Evolutionary conservation across 805 yeast species (phyloP).

Genomic region (Yarrowia sp.): DNA sequence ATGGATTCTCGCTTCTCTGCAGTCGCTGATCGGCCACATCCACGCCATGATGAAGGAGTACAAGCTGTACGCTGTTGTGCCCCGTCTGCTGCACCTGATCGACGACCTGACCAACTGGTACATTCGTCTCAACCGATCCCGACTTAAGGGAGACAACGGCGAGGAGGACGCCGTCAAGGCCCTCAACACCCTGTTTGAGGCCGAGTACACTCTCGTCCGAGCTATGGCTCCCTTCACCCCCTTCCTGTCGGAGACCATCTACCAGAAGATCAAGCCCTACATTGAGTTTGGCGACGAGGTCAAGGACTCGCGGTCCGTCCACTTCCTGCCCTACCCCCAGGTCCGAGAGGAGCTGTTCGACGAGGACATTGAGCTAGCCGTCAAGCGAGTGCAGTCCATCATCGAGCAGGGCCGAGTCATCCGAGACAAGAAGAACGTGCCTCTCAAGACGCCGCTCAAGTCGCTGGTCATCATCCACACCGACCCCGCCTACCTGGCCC

Average conservation of each 20-base stretch:
- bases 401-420: conserved; percentile 94
- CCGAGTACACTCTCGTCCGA: conserved; percentile 79
- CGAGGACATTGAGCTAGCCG: conserved; percentile 71
- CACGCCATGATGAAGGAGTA: conserved; percentile 88
- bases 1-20: conserved; percentile 96
- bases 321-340: conserved; percentile 86
- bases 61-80: conserved; percentile 93
- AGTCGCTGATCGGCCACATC: conserved; percentile 80
- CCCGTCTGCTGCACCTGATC: conserved; percentile 80
- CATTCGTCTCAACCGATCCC: conserved; percentile 95
- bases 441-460: conserved; percentile 92
- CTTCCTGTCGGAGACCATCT: conserved; percentile 85
- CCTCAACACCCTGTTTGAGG: conserved; percentile 87
- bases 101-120: conserved; percentile 98
- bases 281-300: conserved; percentile 45
- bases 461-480: conserved; percentile 81
- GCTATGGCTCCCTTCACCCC: conserved; percentile 99
- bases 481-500: conserved; percentile 69
- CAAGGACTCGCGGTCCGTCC: conserved; percentile 78
- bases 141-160: conserved; percentile 94
- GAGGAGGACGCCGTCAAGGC: conserved; percentile 80
- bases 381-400: conserved; percentile 93
- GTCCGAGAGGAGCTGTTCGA: conserved; percentile 80
- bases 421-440: conserved; percentile 92
- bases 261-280: conserved; percentile 63